Percentiles rank a stretch among this genome's conserved stretches.
These are phyloP conservation scores for Eucalyptus melliodora DNA, from an alignment of 345 rosid genomes.

Conservation along the genomic window DNA sequence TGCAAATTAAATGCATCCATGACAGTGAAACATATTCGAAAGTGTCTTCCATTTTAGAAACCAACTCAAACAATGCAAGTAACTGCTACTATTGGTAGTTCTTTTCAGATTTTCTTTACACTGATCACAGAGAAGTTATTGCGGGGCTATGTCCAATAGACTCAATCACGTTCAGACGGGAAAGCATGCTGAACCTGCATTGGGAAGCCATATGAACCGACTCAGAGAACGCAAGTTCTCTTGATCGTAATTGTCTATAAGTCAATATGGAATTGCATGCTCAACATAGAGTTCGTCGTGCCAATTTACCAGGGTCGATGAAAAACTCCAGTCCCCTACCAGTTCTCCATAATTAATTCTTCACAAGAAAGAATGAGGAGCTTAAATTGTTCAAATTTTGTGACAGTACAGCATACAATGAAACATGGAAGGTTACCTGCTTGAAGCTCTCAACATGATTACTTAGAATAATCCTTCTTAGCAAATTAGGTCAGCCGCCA, in stretches of 20 bases:
- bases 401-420: background rate
- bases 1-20: background rate
- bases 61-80: background rate
- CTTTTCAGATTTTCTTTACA: background rate
- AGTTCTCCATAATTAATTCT: background rate
- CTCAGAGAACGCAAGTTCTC: background rate
- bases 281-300: background rate
- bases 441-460: background rate
- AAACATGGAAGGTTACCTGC: background rate
- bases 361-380: background rate
- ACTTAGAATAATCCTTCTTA: background rate
- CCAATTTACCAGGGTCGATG: background rate
- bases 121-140: background rate
- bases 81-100: background rate
- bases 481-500: background rate
- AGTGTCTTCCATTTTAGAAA: background rate
- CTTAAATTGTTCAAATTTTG: background rate
- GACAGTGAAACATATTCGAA: background rate
- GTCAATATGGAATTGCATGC: background rate
- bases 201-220: background rate
- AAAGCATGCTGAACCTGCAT: background rate
- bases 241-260: background rate
- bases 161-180: background rate
- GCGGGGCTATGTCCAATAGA: background rate
- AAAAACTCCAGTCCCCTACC: background rate